Evolutionary conservation across 2,329 filamentous ascomycete species (phyloP).

Genomic region (Emericellopsis cladophorae): DNA sequence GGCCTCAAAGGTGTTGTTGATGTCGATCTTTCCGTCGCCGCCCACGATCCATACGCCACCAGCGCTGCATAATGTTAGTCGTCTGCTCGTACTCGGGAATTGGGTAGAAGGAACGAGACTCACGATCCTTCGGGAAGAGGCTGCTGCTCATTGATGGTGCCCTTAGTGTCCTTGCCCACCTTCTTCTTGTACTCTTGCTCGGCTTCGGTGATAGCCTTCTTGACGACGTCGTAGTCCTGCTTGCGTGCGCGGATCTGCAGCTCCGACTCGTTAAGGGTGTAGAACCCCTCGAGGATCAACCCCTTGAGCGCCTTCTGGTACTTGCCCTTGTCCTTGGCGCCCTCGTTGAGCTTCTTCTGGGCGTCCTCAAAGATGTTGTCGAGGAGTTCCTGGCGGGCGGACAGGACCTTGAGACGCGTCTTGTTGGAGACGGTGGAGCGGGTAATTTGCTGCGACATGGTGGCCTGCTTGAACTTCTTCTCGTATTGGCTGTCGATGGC

Average conservation of each 20-base stretch:
- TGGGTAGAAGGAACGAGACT: conserved; percentile 24
- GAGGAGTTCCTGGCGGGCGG: conserved; percentile 78
- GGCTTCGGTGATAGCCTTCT: conserved; percentile 67
- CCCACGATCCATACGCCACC: conserved; percentile 76
- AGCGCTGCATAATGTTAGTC: conserved; percentile 38
- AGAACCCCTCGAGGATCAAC: conserved; percentile 79
- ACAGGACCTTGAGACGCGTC: conserved; percentile 79
- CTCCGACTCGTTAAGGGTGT: conserved; percentile 73
- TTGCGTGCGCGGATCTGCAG: conserved; percentile 65
- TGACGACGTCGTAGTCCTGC: conserved; percentile 62
- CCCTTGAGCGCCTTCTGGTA: conserved; percentile 69
- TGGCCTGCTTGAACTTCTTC: conserved; percentile 98
- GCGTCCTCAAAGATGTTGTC: conserved; percentile 80
- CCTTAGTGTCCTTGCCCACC: conserved; percentile 54
- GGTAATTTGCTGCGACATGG: conserved; percentile 98
- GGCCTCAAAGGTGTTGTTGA: conserved; percentile 97
- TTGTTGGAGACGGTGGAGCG: conserved; percentile 94
- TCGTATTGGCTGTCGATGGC: conserved; percentile 87
- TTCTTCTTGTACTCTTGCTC: conserved; percentile 75
- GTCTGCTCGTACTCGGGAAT: conserved; percentile 8
- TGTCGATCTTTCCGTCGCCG: conserved; percentile 84
- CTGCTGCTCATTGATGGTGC: conserved; percentile 66
- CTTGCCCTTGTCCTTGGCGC: conserved; percentile 56
- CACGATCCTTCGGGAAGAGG: conserved; percentile 73
- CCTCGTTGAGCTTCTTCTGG: conserved; percentile 53